Evolutionary conservation across 1,284 basidiomycete genomes (phyloP).

Genomic region (Cerioporus squamosus): DNA sequence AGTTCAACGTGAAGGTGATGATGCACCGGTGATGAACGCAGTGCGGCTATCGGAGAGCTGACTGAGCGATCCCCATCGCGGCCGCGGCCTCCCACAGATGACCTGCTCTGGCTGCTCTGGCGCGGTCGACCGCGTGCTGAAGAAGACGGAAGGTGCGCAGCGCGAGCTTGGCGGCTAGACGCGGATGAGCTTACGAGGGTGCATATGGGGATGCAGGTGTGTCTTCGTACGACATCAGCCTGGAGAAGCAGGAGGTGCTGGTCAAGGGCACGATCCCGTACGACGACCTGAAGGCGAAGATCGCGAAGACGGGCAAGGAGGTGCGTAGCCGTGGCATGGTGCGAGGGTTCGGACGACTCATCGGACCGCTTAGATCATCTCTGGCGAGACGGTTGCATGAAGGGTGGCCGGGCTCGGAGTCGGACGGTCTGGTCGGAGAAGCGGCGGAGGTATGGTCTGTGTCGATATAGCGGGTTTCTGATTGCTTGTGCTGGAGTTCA

Average conservation of each 20-base stretch:
- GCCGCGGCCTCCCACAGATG: constrained; percentile 56
- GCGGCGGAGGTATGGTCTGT: too few relatives aligned
- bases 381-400: constrained; percentile 41
- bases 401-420: not conserved
- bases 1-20: constrained; percentile 45
- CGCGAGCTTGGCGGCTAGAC: not conserved
- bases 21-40: not conserved
- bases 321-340: constrained; percentile 37
- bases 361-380: constrained; percentile 33
- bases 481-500: too few relatives aligned
- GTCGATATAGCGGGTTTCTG: too few relatives aligned
- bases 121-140: constrained; percentile 74
- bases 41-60: constrained; percentile 11
- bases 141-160: constrained; percentile 65
- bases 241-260: constrained; percentile 73
- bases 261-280: constrained; percentile 69
- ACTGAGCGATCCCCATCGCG: constrained; percentile 1
- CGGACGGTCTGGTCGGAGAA: not conserved
- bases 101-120: constrained; percentile 83
- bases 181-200: not conserved
- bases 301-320: constrained; percentile 90
- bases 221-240: constrained; percentile 58
- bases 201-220: constrained; percentile 48
- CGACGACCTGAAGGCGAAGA: constrained; percentile 72
- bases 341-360: not conserved